Conservation (phyloP, 768 basidiomycete genomes). For the Tremella yokohamensis region DNA sequence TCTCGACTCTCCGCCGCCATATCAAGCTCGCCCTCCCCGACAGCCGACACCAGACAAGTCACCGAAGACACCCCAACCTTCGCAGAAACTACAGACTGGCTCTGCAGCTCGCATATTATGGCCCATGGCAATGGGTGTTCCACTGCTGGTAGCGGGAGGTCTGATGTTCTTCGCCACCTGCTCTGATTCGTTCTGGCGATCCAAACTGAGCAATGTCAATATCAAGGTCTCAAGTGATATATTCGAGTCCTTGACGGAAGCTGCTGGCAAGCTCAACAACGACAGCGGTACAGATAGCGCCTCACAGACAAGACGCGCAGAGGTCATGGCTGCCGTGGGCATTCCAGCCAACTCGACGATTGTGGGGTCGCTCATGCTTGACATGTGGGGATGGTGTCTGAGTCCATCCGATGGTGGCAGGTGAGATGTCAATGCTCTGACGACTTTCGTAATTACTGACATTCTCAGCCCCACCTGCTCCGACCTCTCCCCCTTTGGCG, state of each 20-base stretch:
- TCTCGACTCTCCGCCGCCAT: too few species aligned
- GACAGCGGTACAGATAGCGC: neutral
- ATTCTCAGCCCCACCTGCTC: neutral
- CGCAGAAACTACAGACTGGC: too few species aligned
- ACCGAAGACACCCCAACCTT: too few species aligned
- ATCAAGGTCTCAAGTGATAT: neutral
- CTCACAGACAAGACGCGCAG: neutral
- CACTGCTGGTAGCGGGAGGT: neutral
- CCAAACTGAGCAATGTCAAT: constrained; percentile 7
- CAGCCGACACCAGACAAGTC: too few species aligned
- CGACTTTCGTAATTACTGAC: neutral
- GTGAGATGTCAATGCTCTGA: constrained; percentile 1
- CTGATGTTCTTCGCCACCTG: constrained; percentile 14
- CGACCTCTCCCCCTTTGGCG: neutral
- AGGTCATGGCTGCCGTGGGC: neutral
- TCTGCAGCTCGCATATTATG: neutral
- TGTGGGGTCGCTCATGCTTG: constrained; percentile 8
- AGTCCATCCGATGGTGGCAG: neutral
- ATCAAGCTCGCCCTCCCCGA: too few species aligned
- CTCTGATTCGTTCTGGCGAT: neutral
- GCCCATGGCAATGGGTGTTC: constrained; percentile 3
- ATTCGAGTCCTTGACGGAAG: constrained; percentile 2
- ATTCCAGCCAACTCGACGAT: neutral
- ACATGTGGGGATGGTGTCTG: constrained; percentile 18
- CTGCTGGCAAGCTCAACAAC: neutral